Evolutionary conservation across 2,329 filamentous ascomycete species (phyloP), one percentile per base, ranked within the genome.

Genomic region (Colletotrichum noveboracense): DNA sequence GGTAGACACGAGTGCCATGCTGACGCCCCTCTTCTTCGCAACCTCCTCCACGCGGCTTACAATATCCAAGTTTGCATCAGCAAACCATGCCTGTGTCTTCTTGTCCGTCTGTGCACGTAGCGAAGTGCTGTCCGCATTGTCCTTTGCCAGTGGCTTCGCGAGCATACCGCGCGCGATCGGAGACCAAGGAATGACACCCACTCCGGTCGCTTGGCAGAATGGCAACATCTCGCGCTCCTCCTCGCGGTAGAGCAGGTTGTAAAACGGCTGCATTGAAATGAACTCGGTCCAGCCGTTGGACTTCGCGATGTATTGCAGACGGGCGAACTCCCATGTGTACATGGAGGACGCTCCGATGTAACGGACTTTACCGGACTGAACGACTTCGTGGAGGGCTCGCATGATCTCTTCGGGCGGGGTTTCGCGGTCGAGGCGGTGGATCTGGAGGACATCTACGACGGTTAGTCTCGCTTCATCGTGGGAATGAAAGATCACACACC

Each of bases 1-100:
- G 67, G 93, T 87, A 2, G 91, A 89, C 21, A 94, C 89, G 67
- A 93, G 89, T 30, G 90, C 90, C 89, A 94, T 94, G 77, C 87
- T 90, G 80, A 90, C 88, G 0, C 86, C 88, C 78, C 88, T 88
- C 83, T 91, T 90, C 76, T 87, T 85, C 0, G 91, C 91, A 13
- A 93, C 77, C 80, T 93, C 88, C 81, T 92, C 87, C 3, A 85
- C 79, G 3, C 82, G 70, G 73, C 82, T 74, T 36, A 85, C 78
- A 52, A 85, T 81, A 3, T 78, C 80, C 13, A 80, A 36, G 76
- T 92, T 90, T 1, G 84, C 84, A 21, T 89, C 88, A 1, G 80
- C 81, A 36, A 81, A 84, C 83, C 84, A 38, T 75, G 82, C 34
- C 80, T 80, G 38, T 73, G 70, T 74, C 71, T 78, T 77, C 66